phyloP scores from a whole-genome alignment of 2,329 filamentous ascomycete species.

The Alternaria brassicae region DNA sequence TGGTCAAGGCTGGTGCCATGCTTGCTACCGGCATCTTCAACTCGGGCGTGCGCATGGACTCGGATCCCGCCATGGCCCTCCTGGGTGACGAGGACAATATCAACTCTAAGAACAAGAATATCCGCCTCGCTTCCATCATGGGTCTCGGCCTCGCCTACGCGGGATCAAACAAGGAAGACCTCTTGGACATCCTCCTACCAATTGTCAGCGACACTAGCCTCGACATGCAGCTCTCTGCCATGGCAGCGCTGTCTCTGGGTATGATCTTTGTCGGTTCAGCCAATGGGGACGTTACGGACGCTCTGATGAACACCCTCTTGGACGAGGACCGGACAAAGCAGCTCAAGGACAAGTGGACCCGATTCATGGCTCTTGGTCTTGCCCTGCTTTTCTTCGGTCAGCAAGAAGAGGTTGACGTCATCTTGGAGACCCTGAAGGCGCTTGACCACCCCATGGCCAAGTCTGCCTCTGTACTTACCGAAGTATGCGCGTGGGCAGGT shows the following conservation, averaged over 20 bases:
- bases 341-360: constrained; percentile 97
- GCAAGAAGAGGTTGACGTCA: constrained; percentile 98
- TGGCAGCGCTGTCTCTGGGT: constrained; percentile 91
- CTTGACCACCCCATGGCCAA: constrained; percentile 97
- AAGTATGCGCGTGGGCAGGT: constrained; percentile 97
- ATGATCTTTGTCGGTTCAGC: constrained; percentile 93
- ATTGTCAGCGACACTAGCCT: constrained; percentile 83
- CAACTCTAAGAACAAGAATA: constrained; percentile 75
- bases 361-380: constrained; percentile 92
- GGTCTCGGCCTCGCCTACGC: constrained; percentile 94
- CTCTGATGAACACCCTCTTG: constrained; percentile 89
- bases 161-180: constrained; percentile 87
- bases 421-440: constrained; percentile 93
- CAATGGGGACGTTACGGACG: constrained; percentile 87
- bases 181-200: constrained; percentile 84
- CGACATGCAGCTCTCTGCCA: constrained; percentile 94
- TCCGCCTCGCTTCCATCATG: constrained; percentile 90
- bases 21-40: constrained; percentile 96
- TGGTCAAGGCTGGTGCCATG: constrained; percentile 89
- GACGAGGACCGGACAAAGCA: constrained; percentile 91
- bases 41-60: constrained; percentile 86
- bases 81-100: constrained; percentile 82
- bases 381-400: constrained; percentile 94
- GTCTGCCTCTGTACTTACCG: constrained; percentile 90
- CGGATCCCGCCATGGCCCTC: constrained; percentile 87